Evolutionary conservation across 2,329 filamentous ascomycete species (phyloP).

Genomic region (Trichoderma breve): DNA sequence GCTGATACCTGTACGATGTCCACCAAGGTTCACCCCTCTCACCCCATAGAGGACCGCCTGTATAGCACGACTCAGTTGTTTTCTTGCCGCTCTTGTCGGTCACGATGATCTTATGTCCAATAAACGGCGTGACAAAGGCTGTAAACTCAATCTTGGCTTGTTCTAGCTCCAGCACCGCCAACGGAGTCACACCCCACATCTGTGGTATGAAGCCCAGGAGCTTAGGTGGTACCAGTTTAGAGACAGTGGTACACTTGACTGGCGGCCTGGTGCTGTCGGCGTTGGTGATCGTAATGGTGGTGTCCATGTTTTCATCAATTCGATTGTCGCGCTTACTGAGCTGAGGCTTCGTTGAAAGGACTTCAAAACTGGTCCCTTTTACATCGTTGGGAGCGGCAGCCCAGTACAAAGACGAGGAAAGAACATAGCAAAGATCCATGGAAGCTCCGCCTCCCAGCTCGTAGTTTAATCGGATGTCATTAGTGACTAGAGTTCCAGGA

Average conservation of each 20-base stretch:
- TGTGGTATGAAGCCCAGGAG: background rate
- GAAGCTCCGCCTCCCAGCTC: background rate
- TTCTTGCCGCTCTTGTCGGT: background rate
- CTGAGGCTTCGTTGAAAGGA: background rate
- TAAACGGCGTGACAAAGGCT: background rate
- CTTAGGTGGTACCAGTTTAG: background rate
- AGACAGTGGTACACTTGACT: background rate
- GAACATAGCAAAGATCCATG: slow-evolving; percentile 1
- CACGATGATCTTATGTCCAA: background rate
- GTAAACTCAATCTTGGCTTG: background rate
- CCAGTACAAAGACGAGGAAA: background rate
- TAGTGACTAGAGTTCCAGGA: background rate
- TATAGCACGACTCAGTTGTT: background rate
- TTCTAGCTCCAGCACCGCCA: background rate
- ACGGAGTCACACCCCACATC: background rate
- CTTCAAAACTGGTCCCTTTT: background rate
- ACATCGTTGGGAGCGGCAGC: background rate
- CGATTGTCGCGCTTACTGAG: background rate
- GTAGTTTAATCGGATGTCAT: background rate
- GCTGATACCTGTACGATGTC: slow-evolving; percentile 1
- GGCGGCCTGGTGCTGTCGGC: background rate
- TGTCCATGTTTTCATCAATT: background rate
- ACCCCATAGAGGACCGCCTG: background rate
- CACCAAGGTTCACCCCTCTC: background rate
- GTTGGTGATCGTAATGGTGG: background rate